phyloP scores from a whole-genome alignment of 202 grass and related monocot genomes.

The Digitaria exilis region DNA sequence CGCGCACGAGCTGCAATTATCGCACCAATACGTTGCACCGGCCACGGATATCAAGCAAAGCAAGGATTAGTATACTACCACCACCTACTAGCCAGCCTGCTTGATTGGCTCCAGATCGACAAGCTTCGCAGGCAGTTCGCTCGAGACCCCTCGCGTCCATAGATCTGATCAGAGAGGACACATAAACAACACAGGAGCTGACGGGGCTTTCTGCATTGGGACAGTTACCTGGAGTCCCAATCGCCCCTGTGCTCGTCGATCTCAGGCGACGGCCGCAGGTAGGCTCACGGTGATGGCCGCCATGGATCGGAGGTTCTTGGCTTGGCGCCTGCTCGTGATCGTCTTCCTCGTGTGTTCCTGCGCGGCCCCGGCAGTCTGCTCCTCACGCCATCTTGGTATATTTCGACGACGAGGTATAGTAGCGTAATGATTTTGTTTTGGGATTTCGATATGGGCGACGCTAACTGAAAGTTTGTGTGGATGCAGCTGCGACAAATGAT shows the following conservation, averaged over 20 bases:
- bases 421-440: background rate
- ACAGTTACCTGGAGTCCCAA: background rate
- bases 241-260: background rate
- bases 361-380: background rate
- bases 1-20: slow-evolving; percentile 11
- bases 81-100: slow-evolving; percentile 5
- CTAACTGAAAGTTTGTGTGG: background rate
- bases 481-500: background rate
- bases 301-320: background rate
- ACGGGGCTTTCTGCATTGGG: background rate
- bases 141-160: background rate
- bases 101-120: background rate
- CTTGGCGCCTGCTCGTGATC: background rate
- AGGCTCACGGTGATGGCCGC: background rate
- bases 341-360: background rate
- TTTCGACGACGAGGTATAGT: background rate
- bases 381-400: background rate
- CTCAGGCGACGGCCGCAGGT: too few species aligned
- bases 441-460: background rate
- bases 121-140: background rate
- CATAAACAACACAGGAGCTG: background rate
- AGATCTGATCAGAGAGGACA: background rate
- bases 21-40: background rate
- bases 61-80: background rate
- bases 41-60: background rate